A percentile compares a stretch with the other conserved stretches of the same genome.
Conservation (phyloP, 2,329 filamentous ascomycete genomes). For the Ambrosiella xylebori region DNA sequence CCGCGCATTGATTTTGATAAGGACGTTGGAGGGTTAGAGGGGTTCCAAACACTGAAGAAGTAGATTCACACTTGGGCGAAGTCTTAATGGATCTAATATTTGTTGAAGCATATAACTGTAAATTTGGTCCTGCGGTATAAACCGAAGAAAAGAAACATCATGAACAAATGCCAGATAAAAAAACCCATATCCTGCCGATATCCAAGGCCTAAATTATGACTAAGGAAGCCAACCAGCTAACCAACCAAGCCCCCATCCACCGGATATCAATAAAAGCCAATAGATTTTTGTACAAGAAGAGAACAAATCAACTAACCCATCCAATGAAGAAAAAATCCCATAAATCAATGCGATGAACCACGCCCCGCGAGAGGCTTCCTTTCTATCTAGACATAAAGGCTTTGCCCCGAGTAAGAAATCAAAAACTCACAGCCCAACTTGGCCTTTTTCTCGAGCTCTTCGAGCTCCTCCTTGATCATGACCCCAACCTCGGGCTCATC, state of each 20-base stretch:
- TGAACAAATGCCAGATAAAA: too few species aligned
- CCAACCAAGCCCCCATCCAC: background rate
- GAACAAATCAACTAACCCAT: background rate
- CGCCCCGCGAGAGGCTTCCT: background rate
- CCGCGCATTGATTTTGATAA: constrained; percentile 41
- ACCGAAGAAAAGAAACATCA: too few species aligned
- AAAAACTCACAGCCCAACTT: constrained; percentile 66
- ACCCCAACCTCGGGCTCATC: constrained; percentile 51
- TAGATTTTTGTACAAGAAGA: constrained; percentile 3
- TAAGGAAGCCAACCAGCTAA: too few species aligned
- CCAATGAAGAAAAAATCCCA: background rate
- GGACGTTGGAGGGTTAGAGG: constrained; percentile 35
- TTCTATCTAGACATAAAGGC: constrained; percentile 29
- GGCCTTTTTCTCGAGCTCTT: constrained; percentile 44
- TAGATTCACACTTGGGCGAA: background rate
- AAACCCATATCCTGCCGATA: too few species aligned
- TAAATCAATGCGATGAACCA: background rate
- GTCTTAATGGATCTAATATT: too few species aligned
- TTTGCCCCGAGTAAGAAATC: constrained; percentile 49
- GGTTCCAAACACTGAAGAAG: constrained; percentile 32
- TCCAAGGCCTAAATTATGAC: too few species aligned
- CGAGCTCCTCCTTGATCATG: constrained; percentile 52
- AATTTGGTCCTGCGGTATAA: too few species aligned
- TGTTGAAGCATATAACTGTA: too few species aligned
- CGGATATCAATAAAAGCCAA: constrained; percentile 1